Conservation (phyloP, 257 asterid species). For the Solanum stenotomum region DNA sequence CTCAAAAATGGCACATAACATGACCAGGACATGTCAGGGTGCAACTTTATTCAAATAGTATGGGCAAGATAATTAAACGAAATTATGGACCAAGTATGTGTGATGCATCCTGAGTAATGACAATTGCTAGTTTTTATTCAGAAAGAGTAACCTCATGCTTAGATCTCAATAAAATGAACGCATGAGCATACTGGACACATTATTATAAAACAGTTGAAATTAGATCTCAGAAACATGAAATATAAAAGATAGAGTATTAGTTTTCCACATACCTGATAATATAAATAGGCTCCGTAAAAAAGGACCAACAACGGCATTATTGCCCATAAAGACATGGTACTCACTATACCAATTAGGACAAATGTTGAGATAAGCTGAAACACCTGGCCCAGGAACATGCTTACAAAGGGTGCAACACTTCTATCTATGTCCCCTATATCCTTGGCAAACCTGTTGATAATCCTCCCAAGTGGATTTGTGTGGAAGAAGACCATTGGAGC, state of each 20-base stretch:
- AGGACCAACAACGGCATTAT: constrained; percentile 88
- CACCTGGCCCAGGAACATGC: constrained; percentile 73
- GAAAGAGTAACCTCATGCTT: background rate
- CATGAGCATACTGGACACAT: background rate
- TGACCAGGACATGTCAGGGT: background rate
- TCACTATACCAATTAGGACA: constrained; percentile 88
- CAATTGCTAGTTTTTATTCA: background rate
- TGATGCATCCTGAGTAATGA: background rate
- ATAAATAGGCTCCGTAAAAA: constrained; percentile 80
- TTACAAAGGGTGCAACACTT: constrained; percentile 64
- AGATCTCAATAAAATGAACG: background rate
- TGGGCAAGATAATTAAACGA: background rate
- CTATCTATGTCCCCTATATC: constrained; percentile 94
- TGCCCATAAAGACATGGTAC: constrained; percentile 97
- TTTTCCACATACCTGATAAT: constrained; percentile 65
- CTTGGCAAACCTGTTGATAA: constrained; percentile 91
- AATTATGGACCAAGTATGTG: background rate
- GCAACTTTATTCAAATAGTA: background rate
- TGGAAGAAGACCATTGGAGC: constrained; percentile 99
- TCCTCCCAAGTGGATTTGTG: constrained; percentile 90
- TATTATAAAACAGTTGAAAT: background rate
- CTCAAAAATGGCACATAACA: background rate
- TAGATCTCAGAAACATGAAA: background rate
- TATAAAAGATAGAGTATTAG: background rate
- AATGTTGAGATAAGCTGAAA: constrained; percentile 86